These are phyloP conservation scores for Zygosaccharomyces pseudorouxii DNA, from an alignment of 805 yeast genomes.

Conservation along the genomic window DNA sequence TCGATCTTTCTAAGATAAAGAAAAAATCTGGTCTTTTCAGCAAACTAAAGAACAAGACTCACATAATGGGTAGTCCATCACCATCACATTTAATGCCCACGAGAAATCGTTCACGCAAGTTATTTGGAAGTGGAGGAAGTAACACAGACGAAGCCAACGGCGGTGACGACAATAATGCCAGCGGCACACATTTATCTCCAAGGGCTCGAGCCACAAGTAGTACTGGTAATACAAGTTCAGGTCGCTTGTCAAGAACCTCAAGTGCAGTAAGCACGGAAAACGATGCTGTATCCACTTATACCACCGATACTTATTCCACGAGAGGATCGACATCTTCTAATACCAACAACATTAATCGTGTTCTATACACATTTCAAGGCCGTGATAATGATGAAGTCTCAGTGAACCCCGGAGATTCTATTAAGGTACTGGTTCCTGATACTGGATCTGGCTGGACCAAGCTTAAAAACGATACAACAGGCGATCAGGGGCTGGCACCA, in stretches of 20 bases:
- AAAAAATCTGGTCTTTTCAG: conserved; percentile 59
- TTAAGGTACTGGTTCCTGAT: conserved; percentile 59
- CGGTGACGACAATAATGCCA: background rate
- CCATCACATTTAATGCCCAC: conserved; percentile 7
- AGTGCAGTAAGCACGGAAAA: conserved; percentile 9
- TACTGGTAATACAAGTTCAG: background rate
- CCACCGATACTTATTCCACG: conserved; percentile 11
- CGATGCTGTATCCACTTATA: conserved; percentile 10
- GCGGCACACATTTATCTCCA: background rate
- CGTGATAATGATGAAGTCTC: conserved; percentile 72
- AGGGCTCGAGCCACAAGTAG: background rate
- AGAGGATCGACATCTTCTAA: conserved; percentile 3
- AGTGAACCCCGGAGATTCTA: conserved; percentile 54
- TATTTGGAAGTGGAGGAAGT: conserved; percentile 7
- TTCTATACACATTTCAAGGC: conserved; percentile 61
- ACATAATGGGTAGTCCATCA: conserved; percentile 10
- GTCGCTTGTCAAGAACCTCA: background rate
- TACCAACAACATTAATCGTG: conserved; percentile 37
- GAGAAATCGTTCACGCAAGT: conserved; percentile 6
- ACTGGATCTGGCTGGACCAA: conserved; percentile 93
- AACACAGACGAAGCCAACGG: background rate
- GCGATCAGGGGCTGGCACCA: conserved; percentile 75
- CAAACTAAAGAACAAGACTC: conserved; percentile 27
- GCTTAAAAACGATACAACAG: conserved; percentile 46
- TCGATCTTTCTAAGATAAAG: conserved; percentile 42